Percentiles rank a stretch among this genome's conserved stretches.
phyloP scores from a whole-genome alignment of 2,329 filamentous ascomycete genomes.

The Hypoxylon sp. region DNA sequence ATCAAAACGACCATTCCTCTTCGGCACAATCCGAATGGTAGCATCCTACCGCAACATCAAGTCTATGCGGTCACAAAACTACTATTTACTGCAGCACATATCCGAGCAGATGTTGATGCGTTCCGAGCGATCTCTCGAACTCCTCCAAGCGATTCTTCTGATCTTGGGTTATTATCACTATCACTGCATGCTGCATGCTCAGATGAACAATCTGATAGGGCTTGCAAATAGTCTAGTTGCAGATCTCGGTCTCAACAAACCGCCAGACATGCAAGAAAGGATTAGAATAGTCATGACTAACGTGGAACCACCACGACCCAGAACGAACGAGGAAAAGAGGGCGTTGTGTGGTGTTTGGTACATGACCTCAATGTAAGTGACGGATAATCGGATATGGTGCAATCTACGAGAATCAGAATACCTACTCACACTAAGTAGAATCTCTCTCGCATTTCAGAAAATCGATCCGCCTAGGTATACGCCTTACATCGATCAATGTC shows the following conservation, averaged over 20 bases:
- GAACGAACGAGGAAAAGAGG: constrained; percentile 62
- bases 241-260: constrained; percentile 57
- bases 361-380: constrained; percentile 59
- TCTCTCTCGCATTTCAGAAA: constrained; percentile 54
- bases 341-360: constrained; percentile 64
- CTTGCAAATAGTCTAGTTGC: constrained; percentile 57
- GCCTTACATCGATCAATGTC: constrained; percentile 60
- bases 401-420: not conserved
- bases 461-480: constrained; percentile 61
- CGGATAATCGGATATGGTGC: not conserved
- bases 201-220: constrained; percentile 60
- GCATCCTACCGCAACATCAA: constrained; percentile 56
- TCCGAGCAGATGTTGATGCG: constrained; percentile 59
- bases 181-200: constrained; percentile 62
- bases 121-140: constrained; percentile 59
- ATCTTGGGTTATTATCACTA: constrained; percentile 63
- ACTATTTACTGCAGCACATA: constrained; percentile 55
- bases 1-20: constrained; percentile 56
- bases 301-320: constrained; percentile 49
- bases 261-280: constrained; percentile 53
- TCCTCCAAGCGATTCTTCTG: constrained; percentile 59
- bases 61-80: constrained; percentile 61
- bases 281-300: constrained; percentile 54
- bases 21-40: constrained; percentile 60
- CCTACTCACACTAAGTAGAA: constrained; percentile 41